phyloP scores from a whole-genome alignment of 2,329 filamentous ascomycete species.

The Massarina eburnea region DNA sequence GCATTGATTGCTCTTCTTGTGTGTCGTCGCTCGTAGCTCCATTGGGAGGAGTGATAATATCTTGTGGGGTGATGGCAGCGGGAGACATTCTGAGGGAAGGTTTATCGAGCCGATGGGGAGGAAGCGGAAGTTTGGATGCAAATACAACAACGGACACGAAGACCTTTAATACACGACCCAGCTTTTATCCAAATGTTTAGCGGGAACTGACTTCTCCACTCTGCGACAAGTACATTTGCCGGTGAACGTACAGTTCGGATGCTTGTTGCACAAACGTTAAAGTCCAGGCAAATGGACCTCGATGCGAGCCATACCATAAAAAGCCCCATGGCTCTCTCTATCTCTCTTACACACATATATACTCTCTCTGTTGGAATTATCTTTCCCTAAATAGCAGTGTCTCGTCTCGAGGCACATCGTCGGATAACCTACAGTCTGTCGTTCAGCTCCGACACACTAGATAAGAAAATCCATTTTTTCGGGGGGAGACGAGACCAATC shows the following conservation, averaged over 20 bases:
- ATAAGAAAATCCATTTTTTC: too few relatives aligned
- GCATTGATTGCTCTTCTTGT: constrained; percentile 25
- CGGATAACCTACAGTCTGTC: constrained; percentile 4
- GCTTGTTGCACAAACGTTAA: background rate
- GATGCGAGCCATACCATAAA: constrained; percentile 17
- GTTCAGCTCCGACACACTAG: constrained; percentile 1
- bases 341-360: too few relatives aligned
- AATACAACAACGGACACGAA: background rate
- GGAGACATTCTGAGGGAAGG: constrained; percentile 30
- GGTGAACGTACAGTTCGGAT: too few relatives aligned
- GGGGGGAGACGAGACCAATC: too few relatives aligned
- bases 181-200: background rate
- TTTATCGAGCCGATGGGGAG: constrained; percentile 13
- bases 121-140: background rate
- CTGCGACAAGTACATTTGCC: background rate
- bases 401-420: constrained; percentile 24
- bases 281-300: constrained; percentile 6
- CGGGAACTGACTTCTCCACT: background rate
- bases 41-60: constrained; percentile 18
- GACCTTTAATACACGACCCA: constrained; percentile 10
- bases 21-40: constrained; percentile 11
- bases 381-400: constrained; percentile 16
- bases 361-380: constrained; percentile 3
- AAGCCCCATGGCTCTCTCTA: too few relatives aligned
- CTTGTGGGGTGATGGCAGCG: constrained; percentile 24